Conservation (phyloP, 805 yeast species). For the Metschnikowia drakensbergensis region DNA sequence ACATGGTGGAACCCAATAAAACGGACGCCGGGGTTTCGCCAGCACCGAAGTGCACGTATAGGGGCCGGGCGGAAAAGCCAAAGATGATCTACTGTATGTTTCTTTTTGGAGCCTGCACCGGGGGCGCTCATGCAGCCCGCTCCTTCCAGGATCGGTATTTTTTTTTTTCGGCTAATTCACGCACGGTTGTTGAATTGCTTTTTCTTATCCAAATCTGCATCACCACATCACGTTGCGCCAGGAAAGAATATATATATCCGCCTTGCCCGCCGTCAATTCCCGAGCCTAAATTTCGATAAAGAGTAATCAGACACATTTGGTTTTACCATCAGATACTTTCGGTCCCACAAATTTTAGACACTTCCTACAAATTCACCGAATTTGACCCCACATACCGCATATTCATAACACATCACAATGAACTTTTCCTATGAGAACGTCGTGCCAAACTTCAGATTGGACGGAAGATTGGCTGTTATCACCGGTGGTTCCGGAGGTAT, state of each 20-base stretch:
- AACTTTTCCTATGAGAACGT: conserved; percentile 40
- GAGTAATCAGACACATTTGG: not conserved
- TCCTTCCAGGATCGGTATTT: not conserved
- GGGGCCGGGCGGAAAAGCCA: no score
- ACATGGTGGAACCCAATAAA: not conserved
- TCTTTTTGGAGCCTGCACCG: conserved; percentile 2
- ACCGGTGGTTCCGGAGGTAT: conserved; percentile 85
- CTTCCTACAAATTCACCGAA: no score
- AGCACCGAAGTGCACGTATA: no score
- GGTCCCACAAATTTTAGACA: no score
- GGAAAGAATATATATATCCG: not conserved
- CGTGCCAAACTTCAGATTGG: conserved; percentile 63
- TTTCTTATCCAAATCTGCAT: conserved; percentile 4
- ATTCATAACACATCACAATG: conserved; percentile 4
- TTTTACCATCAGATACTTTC: no score
- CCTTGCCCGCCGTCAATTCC: not conserved
- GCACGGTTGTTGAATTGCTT: not conserved
- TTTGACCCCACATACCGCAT: not conserved
- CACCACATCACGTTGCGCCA: conserved; percentile 2
- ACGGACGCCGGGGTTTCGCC: not conserved
- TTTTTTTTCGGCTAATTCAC: conserved; percentile 4
- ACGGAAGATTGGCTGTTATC: conserved; percentile 65
- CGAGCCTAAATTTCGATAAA: not conserved
- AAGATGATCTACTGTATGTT: not conserved
- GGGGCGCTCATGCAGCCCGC: not conserved